These are phyloP conservation scores for Leishmania guyanensis DNA, from an alignment of 208 protist species.

Conservation along the genomic window DNA sequence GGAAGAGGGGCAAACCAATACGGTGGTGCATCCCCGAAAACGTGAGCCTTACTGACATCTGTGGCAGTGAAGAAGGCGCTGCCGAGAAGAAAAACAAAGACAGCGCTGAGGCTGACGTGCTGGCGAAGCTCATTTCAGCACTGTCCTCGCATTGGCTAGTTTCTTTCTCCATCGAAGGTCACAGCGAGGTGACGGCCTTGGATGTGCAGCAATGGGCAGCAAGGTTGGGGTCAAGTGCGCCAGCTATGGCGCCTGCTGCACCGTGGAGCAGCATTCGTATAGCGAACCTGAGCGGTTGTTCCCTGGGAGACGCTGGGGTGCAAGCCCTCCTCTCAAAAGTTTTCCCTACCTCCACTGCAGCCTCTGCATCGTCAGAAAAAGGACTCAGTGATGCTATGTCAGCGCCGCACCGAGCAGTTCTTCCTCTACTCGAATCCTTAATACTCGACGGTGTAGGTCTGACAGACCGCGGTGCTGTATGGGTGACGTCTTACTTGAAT, in stretches of 20 bases:
- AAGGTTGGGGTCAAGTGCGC: not conserved
- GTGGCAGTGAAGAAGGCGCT: not conserved
- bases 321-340: constrained; percentile 4
- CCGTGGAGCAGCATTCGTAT: not conserved
- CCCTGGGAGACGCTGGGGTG: constrained; percentile 26
- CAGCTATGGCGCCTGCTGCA: not conserved
- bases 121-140: not conserved
- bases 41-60: not conserved
- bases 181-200: constrained; percentile 4
- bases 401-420: not conserved
- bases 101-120: not conserved
- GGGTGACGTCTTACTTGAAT: not conserved
- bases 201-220: not conserved
- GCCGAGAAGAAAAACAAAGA: not conserved
- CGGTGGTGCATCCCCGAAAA: not conserved
- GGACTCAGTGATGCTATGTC: not conserved
- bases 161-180: not conserved
- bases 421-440: constrained; percentile 1
- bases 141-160: not conserved
- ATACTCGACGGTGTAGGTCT: constrained; percentile 18
- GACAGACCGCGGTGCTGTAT: constrained; percentile 9
- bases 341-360: not conserved
- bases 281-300: constrained; percentile 18
- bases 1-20: not conserved
- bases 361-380: not conserved